A percentile compares a stretch with the other conserved stretches of the same genome.
phyloP scores from a whole-genome alignment of 1,139 yeast species.

The Candida smagusa region DNA sequence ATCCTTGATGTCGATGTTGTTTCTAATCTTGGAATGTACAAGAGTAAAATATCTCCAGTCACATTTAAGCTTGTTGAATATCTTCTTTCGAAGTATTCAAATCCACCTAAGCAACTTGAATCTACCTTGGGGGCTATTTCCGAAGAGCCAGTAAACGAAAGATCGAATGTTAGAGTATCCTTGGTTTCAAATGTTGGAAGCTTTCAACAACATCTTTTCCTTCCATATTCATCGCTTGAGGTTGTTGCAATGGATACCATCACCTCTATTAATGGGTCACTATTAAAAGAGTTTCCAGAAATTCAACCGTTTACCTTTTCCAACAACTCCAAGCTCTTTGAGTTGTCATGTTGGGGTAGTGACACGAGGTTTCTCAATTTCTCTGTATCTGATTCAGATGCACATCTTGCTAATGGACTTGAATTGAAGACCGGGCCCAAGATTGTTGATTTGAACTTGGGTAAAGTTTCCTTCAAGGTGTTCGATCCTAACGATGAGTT shows the following conservation, averaged over 20 bases:
- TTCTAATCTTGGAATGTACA: slow-evolving; percentile 20
- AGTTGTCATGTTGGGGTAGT: slow-evolving; percentile 9
- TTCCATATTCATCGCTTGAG: slow-evolving; percentile 12
- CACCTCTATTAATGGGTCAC: slow-evolving; percentile 8
- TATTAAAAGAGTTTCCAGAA: slow-evolving; percentile 7
- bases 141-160: neutral
- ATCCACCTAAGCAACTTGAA: neutral
- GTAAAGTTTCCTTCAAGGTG: slow-evolving; percentile 11
- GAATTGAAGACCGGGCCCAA: slow-evolving; percentile 14
- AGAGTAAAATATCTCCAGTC: slow-evolving; percentile 21
- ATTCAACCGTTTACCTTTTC: slow-evolving; percentile 9
- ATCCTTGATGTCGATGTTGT: slow-evolving; percentile 13
- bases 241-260: slow-evolving; percentile 8
- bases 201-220: slow-evolving; percentile 14
- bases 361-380: slow-evolving; percentile 9
- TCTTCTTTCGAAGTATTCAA: neutral
- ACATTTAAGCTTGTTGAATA: slow-evolving; percentile 12
- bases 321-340: slow-evolving; percentile 7
- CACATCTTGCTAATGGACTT: slow-evolving; percentile 15
- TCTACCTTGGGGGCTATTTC: no score
- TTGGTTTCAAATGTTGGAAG: slow-evolving; percentile 10
- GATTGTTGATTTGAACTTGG: slow-evolving; percentile 11
- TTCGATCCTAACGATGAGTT: slow-evolving; percentile 14
- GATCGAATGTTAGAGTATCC: slow-evolving; percentile 6
- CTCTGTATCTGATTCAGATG: slow-evolving; percentile 7